phyloP scores from a whole-genome alignment of 768 basidiomycete genomes.

The Boletellus emodensis region DNA sequence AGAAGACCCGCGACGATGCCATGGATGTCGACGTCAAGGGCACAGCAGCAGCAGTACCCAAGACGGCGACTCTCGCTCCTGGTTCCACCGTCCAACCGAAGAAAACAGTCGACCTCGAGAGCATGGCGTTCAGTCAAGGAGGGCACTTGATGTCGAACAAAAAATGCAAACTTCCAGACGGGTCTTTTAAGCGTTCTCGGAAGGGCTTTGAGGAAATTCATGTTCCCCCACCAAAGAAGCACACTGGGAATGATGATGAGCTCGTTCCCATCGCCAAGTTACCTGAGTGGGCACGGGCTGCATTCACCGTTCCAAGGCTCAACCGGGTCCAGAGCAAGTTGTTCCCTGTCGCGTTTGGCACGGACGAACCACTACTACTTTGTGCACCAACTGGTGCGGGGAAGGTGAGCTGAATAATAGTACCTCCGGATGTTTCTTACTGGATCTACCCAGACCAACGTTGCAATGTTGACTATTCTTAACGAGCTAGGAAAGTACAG shows the following conservation, averaged over 20 bases:
- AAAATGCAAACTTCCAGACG: slow-evolving; percentile 95
- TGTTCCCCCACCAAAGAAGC: slow-evolving; percentile 87
- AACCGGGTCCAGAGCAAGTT: slow-evolving; percentile 94
- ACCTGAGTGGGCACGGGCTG: slow-evolving; percentile 83
- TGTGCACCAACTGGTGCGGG: slow-evolving; percentile 99
- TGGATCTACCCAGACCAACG: slow-evolving; percentile 71
- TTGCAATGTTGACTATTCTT: slow-evolving; percentile 92
- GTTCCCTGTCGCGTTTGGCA: slow-evolving; percentile 89
- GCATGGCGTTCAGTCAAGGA: slow-evolving; percentile 94
- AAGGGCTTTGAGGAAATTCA: slow-evolving; percentile 99
- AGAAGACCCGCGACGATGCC: slow-evolving; percentile 47
- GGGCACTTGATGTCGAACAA: slow-evolving; percentile 98
- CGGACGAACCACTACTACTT: slow-evolving; percentile 90
- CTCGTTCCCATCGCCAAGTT: slow-evolving; percentile 67
- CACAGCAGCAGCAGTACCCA: slow-evolving; percentile 49
- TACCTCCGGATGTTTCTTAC: slow-evolving; percentile 5
- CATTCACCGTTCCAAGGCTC: slow-evolving; percentile 76
- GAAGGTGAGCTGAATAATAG: slow-evolving; percentile 58
- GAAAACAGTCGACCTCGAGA: slow-evolving; percentile 80
- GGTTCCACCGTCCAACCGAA: slow-evolving; percentile 87
- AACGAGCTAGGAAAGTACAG: slow-evolving; percentile 87
- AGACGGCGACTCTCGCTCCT: slow-evolving; percentile 82
- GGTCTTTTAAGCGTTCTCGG: slow-evolving; percentile 93
- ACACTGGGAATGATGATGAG: slow-evolving; percentile 58
- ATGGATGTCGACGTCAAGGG: slow-evolving; percentile 77